Evolutionary conservation across 2,329 filamentous ascomycete genomes (phyloP).

Genomic region (Epichloe scottii): DNA sequence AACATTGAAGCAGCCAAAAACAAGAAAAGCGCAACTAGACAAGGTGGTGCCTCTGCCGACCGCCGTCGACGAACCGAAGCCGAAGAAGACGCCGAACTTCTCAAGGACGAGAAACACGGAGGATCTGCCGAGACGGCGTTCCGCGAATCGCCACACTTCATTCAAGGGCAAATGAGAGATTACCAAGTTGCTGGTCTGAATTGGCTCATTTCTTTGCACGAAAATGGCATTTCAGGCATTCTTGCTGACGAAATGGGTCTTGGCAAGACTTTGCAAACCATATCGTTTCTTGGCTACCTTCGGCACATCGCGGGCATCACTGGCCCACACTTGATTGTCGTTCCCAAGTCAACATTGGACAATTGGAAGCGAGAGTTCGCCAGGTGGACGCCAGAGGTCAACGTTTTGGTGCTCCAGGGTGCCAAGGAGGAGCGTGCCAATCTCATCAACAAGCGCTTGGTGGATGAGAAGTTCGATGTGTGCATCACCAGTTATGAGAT

Average conservation of each 20-base stretch:
- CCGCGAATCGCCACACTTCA: constrained; percentile 82
- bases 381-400: constrained; percentile 90
- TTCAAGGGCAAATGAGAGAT: constrained; percentile 84
- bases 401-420: constrained; percentile 86
- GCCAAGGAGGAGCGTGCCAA: constrained; percentile 84
- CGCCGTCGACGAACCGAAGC: constrained; percentile 84
- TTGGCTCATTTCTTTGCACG: constrained; percentile 94
- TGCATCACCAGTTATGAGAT: constrained; percentile 99
- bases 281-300: constrained; percentile 89
- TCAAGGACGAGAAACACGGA: constrained; percentile 80
- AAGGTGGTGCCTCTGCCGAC: constrained; percentile 71
- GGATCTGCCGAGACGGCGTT: constrained; percentile 82
- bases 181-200: constrained; percentile 94
- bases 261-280: constrained; percentile 94
- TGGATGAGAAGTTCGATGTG: constrained; percentile 92
- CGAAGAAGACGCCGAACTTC: constrained; percentile 85
- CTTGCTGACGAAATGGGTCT: constrained; percentile 97
- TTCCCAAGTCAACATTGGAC: constrained; percentile 94
- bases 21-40: constrained; percentile 64
- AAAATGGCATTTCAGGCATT: constrained; percentile 97
- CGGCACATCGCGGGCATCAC: constrained; percentile 81
- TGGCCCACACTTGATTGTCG: constrained; percentile 80
- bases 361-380: constrained; percentile 96
- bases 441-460: constrained; percentile 81
- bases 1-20: constrained; percentile 61